phyloP scores from a whole-genome alignment of 257 asterid genomes.

The Solanum tarijense region DNA sequence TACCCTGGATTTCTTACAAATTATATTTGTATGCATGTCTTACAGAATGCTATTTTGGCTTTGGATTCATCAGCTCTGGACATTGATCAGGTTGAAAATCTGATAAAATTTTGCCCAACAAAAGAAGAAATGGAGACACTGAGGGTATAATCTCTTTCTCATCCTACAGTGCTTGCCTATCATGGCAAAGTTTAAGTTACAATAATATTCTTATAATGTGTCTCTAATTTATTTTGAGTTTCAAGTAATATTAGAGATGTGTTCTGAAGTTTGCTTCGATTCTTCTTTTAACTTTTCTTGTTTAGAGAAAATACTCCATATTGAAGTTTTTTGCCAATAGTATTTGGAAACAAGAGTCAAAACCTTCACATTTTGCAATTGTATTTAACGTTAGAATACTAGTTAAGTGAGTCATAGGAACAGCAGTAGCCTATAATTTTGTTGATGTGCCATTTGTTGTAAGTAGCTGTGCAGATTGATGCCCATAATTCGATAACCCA shows the following conservation, averaged over 20 bases:
- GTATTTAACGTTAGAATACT: neutral
- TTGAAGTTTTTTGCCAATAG: neutral
- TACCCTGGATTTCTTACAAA: neutral
- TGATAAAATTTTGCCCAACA: slow-evolving; percentile 90
- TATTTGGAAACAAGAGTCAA: neutral
- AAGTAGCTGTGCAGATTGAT: neutral
- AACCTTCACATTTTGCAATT: neutral
- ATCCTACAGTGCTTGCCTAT: neutral
- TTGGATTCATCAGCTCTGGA: slow-evolving; percentile 86
- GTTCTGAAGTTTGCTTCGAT: neutral
- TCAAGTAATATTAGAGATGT: neutral
- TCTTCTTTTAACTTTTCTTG: neutral
- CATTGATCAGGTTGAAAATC: slow-evolving; percentile 99
- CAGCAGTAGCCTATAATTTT: neutral
- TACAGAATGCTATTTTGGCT: slow-evolving; percentile 79
- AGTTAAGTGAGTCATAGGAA: neutral
- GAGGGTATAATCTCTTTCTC: slow-evolving; percentile 38
- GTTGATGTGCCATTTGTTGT: neutral
- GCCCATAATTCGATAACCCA: neutral
- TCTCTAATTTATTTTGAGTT: neutral
- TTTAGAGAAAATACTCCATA: neutral
- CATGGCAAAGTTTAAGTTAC: neutral
- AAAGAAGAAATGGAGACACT: slow-evolving; percentile 97
- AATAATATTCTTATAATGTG: neutral
- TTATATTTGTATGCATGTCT: neutral